A percentile compares a stretch with the other conserved stretches of the same genome.
phyloP scores from a whole-genome alignment of 208 protist species.

The Acanthamoeba triangularis region DNA sequence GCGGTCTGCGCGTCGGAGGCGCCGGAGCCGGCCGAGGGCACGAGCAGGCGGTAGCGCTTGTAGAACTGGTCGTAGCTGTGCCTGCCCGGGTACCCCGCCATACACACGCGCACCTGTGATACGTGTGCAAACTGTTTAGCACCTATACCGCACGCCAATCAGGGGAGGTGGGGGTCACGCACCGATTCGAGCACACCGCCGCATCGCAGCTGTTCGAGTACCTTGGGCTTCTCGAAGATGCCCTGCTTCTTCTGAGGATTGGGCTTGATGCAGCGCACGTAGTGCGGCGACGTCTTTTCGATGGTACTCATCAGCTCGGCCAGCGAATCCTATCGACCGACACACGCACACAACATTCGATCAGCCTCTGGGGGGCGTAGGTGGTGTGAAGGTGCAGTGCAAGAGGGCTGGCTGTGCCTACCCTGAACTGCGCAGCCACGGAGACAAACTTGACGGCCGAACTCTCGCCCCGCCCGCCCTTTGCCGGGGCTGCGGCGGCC shows the following conservation, averaged over 20 bases:
- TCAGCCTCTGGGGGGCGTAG: too few relatives aligned
- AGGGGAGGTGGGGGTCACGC: slow-evolving; percentile 93
- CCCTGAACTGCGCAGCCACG: slow-evolving; percentile 60
- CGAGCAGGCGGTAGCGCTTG: slow-evolving; percentile 18
- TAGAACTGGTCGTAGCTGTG: slow-evolving; percentile 73
- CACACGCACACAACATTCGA: too few relatives aligned
- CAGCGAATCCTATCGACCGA: slow-evolving; percentile 8
- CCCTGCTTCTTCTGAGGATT: slow-evolving; percentile 87
- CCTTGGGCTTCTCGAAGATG: slow-evolving; percentile 80
- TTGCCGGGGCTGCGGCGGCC: neutral
- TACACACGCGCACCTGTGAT: slow-evolving; percentile 81
- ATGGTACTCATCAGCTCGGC: slow-evolving; percentile 88
- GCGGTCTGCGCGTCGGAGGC: slow-evolving; percentile 5
- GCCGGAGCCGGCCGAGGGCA: neutral
- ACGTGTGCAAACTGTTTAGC: slow-evolving; percentile 80
- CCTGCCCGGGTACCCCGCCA: slow-evolving; percentile 80
- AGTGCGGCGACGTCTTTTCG: slow-evolving; percentile 88
- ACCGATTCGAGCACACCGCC: slow-evolving; percentile 88
- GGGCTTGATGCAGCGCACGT: slow-evolving; percentile 93
- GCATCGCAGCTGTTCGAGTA: slow-evolving; percentile 83
- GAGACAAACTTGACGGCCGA: slow-evolving; percentile 72
- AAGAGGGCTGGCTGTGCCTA: neutral
- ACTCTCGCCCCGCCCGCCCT: neutral
- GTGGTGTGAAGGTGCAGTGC: neutral
- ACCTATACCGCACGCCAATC: slow-evolving; percentile 88